phyloP scores from a whole-genome alignment of 139 green algal species.

The Cymbomonas tetramitiformis region DNA sequence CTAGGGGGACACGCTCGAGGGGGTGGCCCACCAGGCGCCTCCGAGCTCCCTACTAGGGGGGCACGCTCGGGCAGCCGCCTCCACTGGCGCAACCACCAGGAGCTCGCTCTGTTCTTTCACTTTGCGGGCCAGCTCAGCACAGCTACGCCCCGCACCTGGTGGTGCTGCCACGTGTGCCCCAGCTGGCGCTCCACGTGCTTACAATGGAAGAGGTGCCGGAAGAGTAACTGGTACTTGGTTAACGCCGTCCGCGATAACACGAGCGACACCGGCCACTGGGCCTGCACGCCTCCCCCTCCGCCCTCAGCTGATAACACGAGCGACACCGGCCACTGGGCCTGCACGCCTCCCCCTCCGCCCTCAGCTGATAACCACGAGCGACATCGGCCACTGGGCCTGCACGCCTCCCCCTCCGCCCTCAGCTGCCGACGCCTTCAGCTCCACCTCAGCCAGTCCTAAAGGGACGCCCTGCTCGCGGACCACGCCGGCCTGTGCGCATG shows the following conservation, averaged over 20 bases:
- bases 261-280: constrained; percentile 57
- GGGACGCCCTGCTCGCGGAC: constrained; percentile 37
- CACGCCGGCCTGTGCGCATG: constrained; percentile 49
- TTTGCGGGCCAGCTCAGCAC: too few species aligned
- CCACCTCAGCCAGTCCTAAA: constrained; percentile 41
- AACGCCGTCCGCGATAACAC: constrained; percentile 52
- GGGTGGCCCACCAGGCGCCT: background rate
- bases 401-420: background rate
- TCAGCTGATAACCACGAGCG: constrained; percentile 47
- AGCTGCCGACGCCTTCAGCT: constrained; percentile 52
- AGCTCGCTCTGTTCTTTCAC: too few species aligned
- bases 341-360: background rate
- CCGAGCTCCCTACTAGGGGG: background rate
- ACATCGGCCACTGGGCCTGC: constrained; percentile 49
- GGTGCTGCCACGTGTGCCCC: constrained; percentile 36
- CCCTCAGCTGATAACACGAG: constrained; percentile 45
- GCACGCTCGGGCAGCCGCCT: background rate
- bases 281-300: background rate
- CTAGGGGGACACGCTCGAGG: background rate
- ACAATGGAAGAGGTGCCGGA: constrained; percentile 62
- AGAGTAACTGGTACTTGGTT: constrained; percentile 76
- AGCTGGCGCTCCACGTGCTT: constrained; percentile 71
- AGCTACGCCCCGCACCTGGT: too few species aligned
- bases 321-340: constrained; percentile 49
- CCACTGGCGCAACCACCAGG: background rate